These are phyloP conservation scores for Gyromitra esculenta DNA, from an alignment of 2,329 filamentous ascomycete species.

Conservation along the genomic window DNA sequence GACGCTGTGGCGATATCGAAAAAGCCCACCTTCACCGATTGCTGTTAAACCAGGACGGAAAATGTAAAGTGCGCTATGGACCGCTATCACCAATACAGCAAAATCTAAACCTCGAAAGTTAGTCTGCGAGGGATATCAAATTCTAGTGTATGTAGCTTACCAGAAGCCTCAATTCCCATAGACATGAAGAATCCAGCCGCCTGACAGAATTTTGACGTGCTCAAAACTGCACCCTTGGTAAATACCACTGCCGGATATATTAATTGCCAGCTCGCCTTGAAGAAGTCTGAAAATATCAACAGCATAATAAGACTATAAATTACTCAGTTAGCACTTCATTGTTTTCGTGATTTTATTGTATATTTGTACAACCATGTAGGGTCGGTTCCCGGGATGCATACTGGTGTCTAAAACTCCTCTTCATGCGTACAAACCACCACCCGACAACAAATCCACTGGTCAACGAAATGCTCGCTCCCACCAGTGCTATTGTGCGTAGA, in stretches of 20 bases:
- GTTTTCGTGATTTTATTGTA: conserved; percentile 20
- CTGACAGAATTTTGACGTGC: conserved; percentile 71
- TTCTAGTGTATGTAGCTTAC: conserved; percentile 59
- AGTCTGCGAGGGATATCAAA: conserved; percentile 26
- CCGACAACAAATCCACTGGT: conserved; percentile 55
- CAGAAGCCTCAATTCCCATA: conserved; percentile 73
- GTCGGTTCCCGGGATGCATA: conserved; percentile 60
- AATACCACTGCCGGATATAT: conserved; percentile 72
- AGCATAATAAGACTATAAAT: conserved; percentile 74
- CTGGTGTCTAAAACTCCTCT: conserved; percentile 78
- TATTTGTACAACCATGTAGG: conserved; percentile 25
- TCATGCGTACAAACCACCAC: conserved; percentile 79
- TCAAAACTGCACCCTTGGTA: conserved; percentile 64
- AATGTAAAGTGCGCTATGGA: conserved; percentile 78
- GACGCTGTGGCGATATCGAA: conserved; percentile 71
- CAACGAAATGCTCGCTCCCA: conserved; percentile 54
- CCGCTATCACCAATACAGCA: conserved; percentile 75
- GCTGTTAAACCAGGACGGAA: conserved; percentile 66
- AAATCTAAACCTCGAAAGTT: conserved; percentile 65
- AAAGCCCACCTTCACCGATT: conserved; percentile 70
- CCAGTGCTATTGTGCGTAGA: conserved; percentile 54
- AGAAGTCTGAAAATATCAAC: conserved; percentile 76
- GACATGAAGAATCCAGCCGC: conserved; percentile 74
- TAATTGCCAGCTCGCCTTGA: conserved; percentile 75
- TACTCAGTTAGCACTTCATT: conserved; percentile 53